Evolutionary conservation across 2,329 filamentous ascomycete genomes (phyloP), one percentile per base, ranked within the genome.

Genomic region (Neocucurbitaria cava): DNA sequence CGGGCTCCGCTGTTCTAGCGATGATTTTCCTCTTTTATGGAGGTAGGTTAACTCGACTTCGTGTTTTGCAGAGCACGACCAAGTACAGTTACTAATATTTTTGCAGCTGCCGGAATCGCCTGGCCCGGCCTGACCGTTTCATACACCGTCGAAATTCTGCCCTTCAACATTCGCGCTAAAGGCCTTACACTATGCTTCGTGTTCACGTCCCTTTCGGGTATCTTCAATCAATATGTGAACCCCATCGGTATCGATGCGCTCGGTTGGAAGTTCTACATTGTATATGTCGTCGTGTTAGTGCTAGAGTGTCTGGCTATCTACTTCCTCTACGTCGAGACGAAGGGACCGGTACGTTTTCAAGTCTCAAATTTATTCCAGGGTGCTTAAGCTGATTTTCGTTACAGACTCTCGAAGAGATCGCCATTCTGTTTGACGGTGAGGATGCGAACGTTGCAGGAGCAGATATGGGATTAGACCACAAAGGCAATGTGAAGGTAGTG

Each of bases 151-250:
- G 80, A 82, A 60, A 81, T 82, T 51, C 70, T 81, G 26, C 79
- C 79, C 0, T 82, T 77, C 66, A 72, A 70, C 26, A 75, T 82
- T 42, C 78, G 80, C 13, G 60, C 78, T 39, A 81, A 81, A 66
- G 80, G 79, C 11, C 40, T 67, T 3, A 63, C 55, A 20, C 69
- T 81, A 38, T 84, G 59, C 54, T 62, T 65, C 41, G 56, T 87
- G 79, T 87, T 87, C 70, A 87, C 74, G 80, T 84, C 51, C 77
- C 84, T 49, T 76, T 87, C 40, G 80, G 54, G 59, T 17, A 42
- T 86, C 36, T 79, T 88, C 57, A 83, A 84, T 63, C 83, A 85
- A 76, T 85, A 77, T 57, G 82, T 82, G 63, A 89, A 88, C 70
- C 69, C n/a, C 0, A 65, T 74, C 28, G 72, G 66, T 1, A 57